Base-by-base conservation (phyloP, 352 stramenopile genomes). In the Phytophthora citrophthora region DNA sequence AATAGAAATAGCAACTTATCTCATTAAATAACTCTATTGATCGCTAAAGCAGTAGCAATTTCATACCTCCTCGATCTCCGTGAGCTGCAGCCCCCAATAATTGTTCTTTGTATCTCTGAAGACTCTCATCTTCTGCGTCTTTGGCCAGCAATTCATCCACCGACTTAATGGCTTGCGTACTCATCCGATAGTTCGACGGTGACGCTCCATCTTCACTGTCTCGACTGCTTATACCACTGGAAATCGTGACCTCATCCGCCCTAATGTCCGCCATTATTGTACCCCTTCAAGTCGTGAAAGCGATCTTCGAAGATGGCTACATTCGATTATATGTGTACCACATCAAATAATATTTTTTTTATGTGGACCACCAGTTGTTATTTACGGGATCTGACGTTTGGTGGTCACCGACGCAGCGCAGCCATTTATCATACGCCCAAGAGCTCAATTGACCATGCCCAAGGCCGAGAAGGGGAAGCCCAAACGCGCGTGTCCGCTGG, bases 101-200 rank as follows among this genome's bases (percentile, higher is more conserved):
- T 23, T 85, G 79, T 69, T 93, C 88, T 48, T 97, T 97, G 74
- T 97, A 97, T 50, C 86, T 81, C 16, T 75, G 70, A 16, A 97
- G 61, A 55, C 83, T 94, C 57, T 95, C 86, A 57, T 97, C 89
- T 13, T 93, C 84, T 13, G 85, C 77, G 50, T 97, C 89, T 48
- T 89, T 85, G 1, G 70, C 64, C 62, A 97, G 51, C 31, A 97
- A 60, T 20, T 91, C 88, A 10, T 91, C 76, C 32, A 97, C 86
- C 13, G 72, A 83, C 39, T 56, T 64, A 20, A 90, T 67, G 2
- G 86, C 84, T 7, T 74, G 77, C 11, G 80, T 78, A 52, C 86
- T 94, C 70, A 86, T 78, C 83, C 77, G 73, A 54, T 89, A 90
- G 65, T 78, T 66, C n/a, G 47, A 61, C 5, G 68, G 56, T 2